phyloP scores from a whole-genome alignment of 2,329 filamentous ascomycete species.

The Fusarium sororula region DNA sequence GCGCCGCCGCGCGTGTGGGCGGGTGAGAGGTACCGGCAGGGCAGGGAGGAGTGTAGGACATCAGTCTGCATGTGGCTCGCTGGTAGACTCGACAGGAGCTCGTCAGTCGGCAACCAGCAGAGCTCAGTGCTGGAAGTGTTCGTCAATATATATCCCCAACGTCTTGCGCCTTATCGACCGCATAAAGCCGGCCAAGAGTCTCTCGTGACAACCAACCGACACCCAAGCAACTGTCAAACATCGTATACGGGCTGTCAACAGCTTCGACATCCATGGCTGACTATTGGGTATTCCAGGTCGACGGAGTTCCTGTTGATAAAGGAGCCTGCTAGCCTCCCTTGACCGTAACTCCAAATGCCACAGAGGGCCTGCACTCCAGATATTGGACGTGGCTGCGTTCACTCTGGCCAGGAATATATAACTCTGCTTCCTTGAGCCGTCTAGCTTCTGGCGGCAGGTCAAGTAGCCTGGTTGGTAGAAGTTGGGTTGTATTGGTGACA shows the following conservation, averaged over 20 bases:
- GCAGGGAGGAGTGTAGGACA: accelerated
- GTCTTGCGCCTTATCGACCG: not conserved
- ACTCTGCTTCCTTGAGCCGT: not conserved
- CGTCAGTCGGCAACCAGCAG: accelerated
- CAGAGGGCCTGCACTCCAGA: not conserved
- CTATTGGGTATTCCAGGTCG: not conserved
- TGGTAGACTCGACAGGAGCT: not conserved
- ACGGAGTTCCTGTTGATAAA: not conserved
- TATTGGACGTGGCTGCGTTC: not conserved
- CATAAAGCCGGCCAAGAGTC: not conserved
- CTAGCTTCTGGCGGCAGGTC: not conserved
- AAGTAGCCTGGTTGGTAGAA: not conserved
- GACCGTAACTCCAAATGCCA: not conserved
- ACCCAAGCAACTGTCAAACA: not conserved
- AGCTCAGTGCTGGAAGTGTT: not conserved
- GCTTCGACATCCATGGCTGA: accelerated
- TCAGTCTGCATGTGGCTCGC: not conserved
- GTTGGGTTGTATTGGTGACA: not conserved
- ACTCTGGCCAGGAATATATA: not conserved
- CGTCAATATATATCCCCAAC: not conserved
- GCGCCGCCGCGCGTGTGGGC: not conserved
- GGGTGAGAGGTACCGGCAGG: not conserved
- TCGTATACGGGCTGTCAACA: not conserved
- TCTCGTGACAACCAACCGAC: accelerated
- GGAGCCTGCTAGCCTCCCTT: not conserved